Percentiles rank a stretch among this genome's conserved stretches.
phyloP scores from a whole-genome alignment of 2,329 filamentous ascomycete genomes.

The Talaromyces sp. region DNA sequence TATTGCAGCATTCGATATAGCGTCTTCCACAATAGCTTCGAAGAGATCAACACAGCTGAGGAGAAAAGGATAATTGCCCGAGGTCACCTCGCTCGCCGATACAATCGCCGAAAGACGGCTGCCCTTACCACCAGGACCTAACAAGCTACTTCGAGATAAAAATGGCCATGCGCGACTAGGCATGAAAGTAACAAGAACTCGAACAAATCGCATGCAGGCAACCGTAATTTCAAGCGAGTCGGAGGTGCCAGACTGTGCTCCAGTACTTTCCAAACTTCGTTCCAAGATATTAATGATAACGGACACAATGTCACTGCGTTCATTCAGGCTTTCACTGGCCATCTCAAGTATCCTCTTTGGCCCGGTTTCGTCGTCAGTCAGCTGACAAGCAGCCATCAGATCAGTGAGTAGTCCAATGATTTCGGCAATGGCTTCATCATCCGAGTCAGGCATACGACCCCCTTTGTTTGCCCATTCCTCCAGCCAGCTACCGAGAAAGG shows the following conservation, averaged over 20 bases:
- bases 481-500: conserved; percentile 69
- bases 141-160: conserved; percentile 72
- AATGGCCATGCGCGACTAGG: conserved; percentile 89
- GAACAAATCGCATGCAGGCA: conserved; percentile 76
- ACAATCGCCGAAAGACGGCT: conserved; percentile 75
- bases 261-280: conserved; percentile 50
- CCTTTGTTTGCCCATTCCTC: conserved; percentile 48
- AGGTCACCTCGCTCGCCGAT: conserved; percentile 75
- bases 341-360: conserved; percentile 48
- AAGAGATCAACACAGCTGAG: conserved; percentile 71
- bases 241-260: conserved; percentile 59
- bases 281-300: conserved; percentile 86
- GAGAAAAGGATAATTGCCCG: conserved; percentile 73
- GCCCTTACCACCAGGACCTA: conserved; percentile 71
- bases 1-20: conserved; percentile 55
- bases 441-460: conserved; percentile 52
- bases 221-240: conserved; percentile 65
- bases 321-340: conserved; percentile 48
- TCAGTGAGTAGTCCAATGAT: conserved; percentile 71
- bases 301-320: conserved; percentile 66
- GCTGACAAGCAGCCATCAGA: conserved; percentile 53
- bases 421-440: conserved; percentile 64
- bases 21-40: conserved; percentile 70
- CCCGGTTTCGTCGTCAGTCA: conserved; percentile 33
- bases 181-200: conserved; percentile 65